Conservation (phyloP, 208 protist genomes). For the Trypanosoma mega region DNA sequence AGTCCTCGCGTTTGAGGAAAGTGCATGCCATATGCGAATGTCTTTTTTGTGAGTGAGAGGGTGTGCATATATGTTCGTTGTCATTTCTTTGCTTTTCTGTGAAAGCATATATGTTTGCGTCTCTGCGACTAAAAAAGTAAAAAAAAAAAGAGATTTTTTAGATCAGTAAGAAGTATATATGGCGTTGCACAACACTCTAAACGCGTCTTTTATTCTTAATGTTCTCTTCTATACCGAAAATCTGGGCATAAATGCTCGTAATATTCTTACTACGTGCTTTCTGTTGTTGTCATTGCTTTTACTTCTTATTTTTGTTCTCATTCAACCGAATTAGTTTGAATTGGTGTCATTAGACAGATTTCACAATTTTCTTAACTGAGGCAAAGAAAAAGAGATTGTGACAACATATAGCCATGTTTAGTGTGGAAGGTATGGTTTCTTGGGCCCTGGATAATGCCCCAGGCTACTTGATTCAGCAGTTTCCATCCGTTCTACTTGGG, state of each 20-base stretch:
- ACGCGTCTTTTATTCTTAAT: no score
- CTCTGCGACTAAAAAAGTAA: constrained; percentile 22
- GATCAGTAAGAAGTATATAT: no score
- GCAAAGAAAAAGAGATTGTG: no score
- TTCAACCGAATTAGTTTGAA: neutral
- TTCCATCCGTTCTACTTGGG: constrained; percentile 57
- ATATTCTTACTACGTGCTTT: constrained; percentile 3
- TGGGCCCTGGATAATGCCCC: constrained; percentile 38
- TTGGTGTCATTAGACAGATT: neutral
- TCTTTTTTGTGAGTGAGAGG: no score
- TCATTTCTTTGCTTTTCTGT: no score
- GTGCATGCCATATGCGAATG: no score
- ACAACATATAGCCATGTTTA: neutral
- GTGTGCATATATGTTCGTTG: no score
- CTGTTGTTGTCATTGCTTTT: constrained; percentile 8
- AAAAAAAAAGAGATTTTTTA: constrained; percentile 6
- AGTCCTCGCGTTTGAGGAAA: neutral
- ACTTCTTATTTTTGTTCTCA: neutral
- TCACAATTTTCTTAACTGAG: constrained; percentile 2
- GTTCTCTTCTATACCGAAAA: no score
- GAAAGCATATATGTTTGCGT: no score
- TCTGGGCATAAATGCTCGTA: no score
- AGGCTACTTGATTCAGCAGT: constrained; percentile 40
- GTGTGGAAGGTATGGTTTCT: neutral
- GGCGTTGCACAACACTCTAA: no score